Evolutionary conservation across 805 yeast species (phyloP).

Genomic region (Yamadazyma olivae): DNA sequence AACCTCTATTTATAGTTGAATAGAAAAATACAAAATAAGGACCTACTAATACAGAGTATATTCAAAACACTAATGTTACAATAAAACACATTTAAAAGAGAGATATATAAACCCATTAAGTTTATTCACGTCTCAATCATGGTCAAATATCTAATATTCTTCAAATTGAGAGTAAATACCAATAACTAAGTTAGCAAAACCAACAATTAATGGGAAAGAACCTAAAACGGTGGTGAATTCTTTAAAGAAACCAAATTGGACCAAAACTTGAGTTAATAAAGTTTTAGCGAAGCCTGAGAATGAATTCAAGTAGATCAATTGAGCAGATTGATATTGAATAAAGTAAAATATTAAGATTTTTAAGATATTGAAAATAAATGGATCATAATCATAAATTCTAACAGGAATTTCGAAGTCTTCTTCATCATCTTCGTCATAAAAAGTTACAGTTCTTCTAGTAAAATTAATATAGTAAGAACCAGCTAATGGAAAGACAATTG

Average conservation of each 20-base stretch:
- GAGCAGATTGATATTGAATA: constrained; percentile 29
- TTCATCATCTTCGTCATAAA: constrained; percentile 23
- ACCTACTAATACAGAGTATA: constrained; percentile 2
- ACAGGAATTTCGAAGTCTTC: constrained; percentile 27
- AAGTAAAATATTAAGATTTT: constrained; percentile 44
- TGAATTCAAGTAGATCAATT: constrained; percentile 23
- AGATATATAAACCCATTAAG: not conserved
- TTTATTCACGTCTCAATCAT: not conserved
- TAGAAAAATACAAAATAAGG: not conserved
- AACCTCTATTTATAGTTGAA: not conserved
- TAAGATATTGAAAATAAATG: constrained; percentile 49
- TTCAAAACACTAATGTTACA: constrained; percentile 6
- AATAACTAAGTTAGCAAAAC: constrained; percentile 43
- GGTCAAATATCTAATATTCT: constrained; percentile 37
- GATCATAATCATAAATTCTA: constrained; percentile 48
- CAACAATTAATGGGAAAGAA: constrained; percentile 44
- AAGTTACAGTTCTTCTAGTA: constrained; percentile 35
- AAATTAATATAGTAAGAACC: constrained; percentile 52
- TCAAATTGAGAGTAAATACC: constrained; percentile 53
- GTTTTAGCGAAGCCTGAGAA: constrained; percentile 23
- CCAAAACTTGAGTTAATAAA: constrained; percentile 26
- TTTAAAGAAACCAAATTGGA: constrained; percentile 36
- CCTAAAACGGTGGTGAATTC: constrained; percentile 41
- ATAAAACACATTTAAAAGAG: constrained; percentile 1
- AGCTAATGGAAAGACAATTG: constrained; percentile 40